Evolutionary conservation across 139 green algal species (phyloP).

Genomic region (Zygnema cylindricum): DNA sequence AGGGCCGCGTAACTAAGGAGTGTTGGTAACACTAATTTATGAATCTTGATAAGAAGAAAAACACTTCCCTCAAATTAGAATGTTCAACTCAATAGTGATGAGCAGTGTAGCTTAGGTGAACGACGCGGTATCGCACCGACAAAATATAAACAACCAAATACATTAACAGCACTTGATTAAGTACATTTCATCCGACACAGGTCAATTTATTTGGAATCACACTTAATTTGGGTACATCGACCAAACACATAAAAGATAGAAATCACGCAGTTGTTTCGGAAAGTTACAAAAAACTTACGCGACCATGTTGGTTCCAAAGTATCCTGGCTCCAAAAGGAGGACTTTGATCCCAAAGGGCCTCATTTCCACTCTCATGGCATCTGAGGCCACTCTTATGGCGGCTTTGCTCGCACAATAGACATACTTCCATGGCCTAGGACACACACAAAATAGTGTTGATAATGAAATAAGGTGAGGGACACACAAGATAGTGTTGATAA

Average conservation of each 20-base stretch:
- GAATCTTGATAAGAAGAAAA: too few species aligned
- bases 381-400: neutral
- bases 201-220: neutral
- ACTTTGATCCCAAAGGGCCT: conserved; percentile 30
- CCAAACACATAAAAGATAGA: neutral
- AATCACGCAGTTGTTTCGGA: neutral
- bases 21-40: too few species aligned
- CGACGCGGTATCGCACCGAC: too few species aligned
- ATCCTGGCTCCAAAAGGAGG: conserved; percentile 13
- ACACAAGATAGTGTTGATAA: neutral
- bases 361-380: conserved; percentile 42
- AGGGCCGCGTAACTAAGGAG: too few species aligned
- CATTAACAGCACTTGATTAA: neutral
- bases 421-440: conserved; percentile 21
- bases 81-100: too few species aligned
- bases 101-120: too few species aligned
- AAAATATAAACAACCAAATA: neutral
- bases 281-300: neutral
- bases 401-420: conserved; percentile 37
- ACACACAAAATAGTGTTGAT: too few species aligned
- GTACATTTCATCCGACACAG: neutral
- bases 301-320: neutral
- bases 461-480: neutral
- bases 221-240: neutral
- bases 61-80: too few species aligned